Percentiles rank a stretch among this genome's conserved stretches.
These are phyloP conservation scores for Boletus sp. DNA, from an alignment of 1,284 basidiomycete genomes.

Conservation along the genomic window DNA sequence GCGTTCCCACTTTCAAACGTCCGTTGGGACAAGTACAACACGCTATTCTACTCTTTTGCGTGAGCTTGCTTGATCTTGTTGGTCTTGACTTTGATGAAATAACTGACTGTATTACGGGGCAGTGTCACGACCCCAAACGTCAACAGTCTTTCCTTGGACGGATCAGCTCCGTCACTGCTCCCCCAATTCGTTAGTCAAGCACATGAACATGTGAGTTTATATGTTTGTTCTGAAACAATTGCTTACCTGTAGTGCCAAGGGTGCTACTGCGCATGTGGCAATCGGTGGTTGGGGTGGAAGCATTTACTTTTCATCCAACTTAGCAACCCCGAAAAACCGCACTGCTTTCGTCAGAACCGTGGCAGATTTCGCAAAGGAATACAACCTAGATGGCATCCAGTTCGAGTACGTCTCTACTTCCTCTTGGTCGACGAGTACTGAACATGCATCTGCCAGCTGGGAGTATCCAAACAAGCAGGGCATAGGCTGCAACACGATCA, in stretches of 20 bases:
- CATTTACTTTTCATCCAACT: conserved; percentile 67
- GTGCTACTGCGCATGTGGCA: conserved; percentile 66
- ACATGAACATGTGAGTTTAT: conserved; percentile 39
- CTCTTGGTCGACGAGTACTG: background rate
- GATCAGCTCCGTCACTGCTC: conserved; percentile 39
- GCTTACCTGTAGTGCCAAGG: conserved; percentile 30
- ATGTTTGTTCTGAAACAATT: background rate
- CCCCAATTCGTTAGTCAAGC: conserved; percentile 51
- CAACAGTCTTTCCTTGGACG: conserved; percentile 39
- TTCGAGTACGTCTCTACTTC: conserved; percentile 23
- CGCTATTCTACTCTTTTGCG: conserved; percentile 45
- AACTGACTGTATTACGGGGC: background rate
- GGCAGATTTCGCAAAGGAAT: conserved; percentile 51
- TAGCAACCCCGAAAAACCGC: conserved; percentile 56
- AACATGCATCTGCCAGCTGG: conserved; percentile 31
- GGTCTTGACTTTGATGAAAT: background rate
- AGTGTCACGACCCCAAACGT: conserved; percentile 44
- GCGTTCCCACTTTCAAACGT: conserved; percentile 42
- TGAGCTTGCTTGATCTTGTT: conserved; percentile 6
- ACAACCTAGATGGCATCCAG: conserved; percentile 33
- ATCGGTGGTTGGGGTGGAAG: conserved; percentile 82
- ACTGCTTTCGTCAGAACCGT: conserved; percentile 68
- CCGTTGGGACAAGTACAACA: conserved; percentile 50
- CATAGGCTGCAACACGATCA: conserved; percentile 43
- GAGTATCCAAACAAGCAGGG: conserved; percentile 51